Evolutionary conservation across 1,284 basidiomycete genomes (phyloP).

Genomic region (Malassezia vespertilionis): DNA sequence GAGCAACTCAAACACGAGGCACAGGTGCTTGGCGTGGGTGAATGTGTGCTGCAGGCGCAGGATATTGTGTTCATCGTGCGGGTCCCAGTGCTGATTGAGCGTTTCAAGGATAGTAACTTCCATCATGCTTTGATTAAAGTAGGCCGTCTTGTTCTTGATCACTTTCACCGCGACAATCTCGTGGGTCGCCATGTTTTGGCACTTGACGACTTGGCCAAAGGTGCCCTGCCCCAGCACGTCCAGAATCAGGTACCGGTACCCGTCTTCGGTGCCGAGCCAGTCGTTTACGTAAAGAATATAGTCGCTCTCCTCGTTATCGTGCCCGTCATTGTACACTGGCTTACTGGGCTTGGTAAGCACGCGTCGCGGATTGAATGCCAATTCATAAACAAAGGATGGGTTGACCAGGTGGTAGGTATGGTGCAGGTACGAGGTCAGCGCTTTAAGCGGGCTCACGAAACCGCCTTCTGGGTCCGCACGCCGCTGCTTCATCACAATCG

Average conservation of each 20-base stretch:
- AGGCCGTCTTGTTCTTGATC: slow-evolving; percentile 98
- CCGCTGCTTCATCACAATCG: slow-evolving; percentile 23
- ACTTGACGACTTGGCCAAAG: slow-evolving; percentile 98
- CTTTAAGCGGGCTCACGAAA: slow-evolving; percentile 44
- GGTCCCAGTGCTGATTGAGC: slow-evolving; percentile 55
- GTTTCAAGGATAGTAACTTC: slow-evolving; percentile 94
- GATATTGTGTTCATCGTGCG: slow-evolving; percentile 90
- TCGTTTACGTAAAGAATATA: slow-evolving; percentile 48
- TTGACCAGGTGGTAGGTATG: slow-evolving; percentile 48
- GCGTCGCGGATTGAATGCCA: slow-evolving; percentile 44
- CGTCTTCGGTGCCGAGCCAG: slow-evolving; percentile 44
- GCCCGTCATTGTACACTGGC: slow-evolving; percentile 44
- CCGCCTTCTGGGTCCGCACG: slow-evolving; percentile 43
- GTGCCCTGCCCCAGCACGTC: slow-evolving; percentile 97
- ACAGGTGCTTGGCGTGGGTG: slow-evolving; percentile 89
- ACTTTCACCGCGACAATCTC: slow-evolving; percentile 98
- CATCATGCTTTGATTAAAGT: slow-evolving; percentile 99
- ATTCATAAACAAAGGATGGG: slow-evolving; percentile 46
- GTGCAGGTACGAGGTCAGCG: slow-evolving; percentile 43
- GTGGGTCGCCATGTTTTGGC: slow-evolving; percentile 97
- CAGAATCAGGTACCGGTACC: slow-evolving; percentile 80
- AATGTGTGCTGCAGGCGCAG: slow-evolving; percentile 89
- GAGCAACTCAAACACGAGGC: slow-evolving; percentile 91
- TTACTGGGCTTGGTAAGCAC: slow-evolving; percentile 46
- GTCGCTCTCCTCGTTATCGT: slow-evolving; percentile 46